Evolutionary conservation across 345 rosid species (phyloP).

Genomic region (Noccaea bulbosa): DNA sequence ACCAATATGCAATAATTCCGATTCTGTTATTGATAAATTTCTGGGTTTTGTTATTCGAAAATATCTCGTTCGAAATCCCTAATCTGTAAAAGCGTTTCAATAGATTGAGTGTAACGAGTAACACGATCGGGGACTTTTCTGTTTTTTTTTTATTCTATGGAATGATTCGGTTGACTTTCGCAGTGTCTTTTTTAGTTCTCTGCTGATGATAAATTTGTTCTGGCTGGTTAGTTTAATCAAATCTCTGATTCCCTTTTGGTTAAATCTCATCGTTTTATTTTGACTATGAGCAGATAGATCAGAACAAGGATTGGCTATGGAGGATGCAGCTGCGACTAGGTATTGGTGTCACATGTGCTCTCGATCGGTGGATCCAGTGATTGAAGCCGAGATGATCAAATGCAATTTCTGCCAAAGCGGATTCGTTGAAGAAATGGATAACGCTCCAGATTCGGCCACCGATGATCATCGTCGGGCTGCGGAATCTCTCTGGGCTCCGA

Average conservation of each 20-base stretch:
- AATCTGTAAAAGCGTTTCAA: not conserved
- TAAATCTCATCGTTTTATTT: not conserved
- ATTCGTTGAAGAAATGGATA: slow-evolving; percentile 58
- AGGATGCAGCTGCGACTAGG: slow-evolving; percentile 32
- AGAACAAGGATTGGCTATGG: slow-evolving; percentile 35
- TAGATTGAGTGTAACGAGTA: not conserved
- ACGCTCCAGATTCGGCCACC: slow-evolving; percentile 45
- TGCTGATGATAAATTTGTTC: not conserved
- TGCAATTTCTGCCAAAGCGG: slow-evolving; percentile 65
- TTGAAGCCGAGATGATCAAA: slow-evolving; percentile 47
- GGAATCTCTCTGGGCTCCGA: slow-evolving; percentile 69
- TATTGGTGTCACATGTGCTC: slow-evolving; percentile 59
- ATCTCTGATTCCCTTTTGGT: slow-evolving; percentile 1
- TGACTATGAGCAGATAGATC: slow-evolving; percentile 18
- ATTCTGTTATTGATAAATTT: not conserved
- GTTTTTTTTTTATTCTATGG: not conserved
- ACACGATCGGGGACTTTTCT: slow-evolving; percentile 1
- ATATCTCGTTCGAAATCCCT: slow-evolving; percentile 12
- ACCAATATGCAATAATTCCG: no score
- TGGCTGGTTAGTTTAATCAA: slow-evolving; percentile 26
- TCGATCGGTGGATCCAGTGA: slow-evolving; percentile 51
- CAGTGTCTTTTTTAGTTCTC: not conserved
- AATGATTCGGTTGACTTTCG: slow-evolving; percentile 11
- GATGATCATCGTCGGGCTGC: slow-evolving; percentile 14
- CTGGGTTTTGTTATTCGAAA: not conserved